Conservation (phyloP, 805 yeast genomes). For the Kazachstania bromeliacearum region DNA sequence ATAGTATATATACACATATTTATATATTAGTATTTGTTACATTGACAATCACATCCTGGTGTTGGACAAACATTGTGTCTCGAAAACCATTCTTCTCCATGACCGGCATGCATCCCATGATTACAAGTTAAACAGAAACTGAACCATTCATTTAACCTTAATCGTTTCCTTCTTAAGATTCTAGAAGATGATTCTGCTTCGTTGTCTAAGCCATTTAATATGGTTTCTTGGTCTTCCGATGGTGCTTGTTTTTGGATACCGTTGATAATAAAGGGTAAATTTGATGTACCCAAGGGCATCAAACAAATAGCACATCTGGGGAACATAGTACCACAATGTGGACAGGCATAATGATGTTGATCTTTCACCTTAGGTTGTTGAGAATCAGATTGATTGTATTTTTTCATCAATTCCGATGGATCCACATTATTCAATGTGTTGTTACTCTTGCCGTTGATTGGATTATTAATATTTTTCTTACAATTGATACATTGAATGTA, state of each 20-base stretch:
- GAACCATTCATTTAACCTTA: conserved; percentile 66
- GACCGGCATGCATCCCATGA: conserved; percentile 92
- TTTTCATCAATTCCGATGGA: neutral
- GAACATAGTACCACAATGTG: conserved; percentile 77
- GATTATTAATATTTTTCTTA: conserved; percentile 53
- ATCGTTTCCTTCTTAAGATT: conserved; percentile 10
- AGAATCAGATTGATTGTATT: neutral
- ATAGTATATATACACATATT: too few relatives aligned
- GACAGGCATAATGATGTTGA: conserved; percentile 40
- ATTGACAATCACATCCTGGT: conserved; percentile 81
- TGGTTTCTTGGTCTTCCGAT: too few relatives aligned
- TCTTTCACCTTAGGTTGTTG: conserved; percentile 2
- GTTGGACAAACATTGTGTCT: conserved; percentile 86
- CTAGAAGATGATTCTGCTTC: neutral
- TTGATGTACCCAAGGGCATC: conserved; percentile 56
- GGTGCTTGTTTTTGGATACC: conserved; percentile 12
- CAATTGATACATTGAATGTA: conserved; percentile 76
- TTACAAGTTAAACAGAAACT: conserved; percentile 85
- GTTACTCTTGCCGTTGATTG: conserved; percentile 3
- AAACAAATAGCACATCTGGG: conserved; percentile 90
- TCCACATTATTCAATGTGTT: neutral
- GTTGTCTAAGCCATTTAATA: neutral
- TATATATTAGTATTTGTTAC: conserved; percentile 42
- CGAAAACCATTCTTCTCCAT: conserved; percentile 92
- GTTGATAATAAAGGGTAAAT: conserved; percentile 26